Conservation (phyloP, 2,329 filamentous ascomycete genomes). For the Fusarium robinianum region DNA sequence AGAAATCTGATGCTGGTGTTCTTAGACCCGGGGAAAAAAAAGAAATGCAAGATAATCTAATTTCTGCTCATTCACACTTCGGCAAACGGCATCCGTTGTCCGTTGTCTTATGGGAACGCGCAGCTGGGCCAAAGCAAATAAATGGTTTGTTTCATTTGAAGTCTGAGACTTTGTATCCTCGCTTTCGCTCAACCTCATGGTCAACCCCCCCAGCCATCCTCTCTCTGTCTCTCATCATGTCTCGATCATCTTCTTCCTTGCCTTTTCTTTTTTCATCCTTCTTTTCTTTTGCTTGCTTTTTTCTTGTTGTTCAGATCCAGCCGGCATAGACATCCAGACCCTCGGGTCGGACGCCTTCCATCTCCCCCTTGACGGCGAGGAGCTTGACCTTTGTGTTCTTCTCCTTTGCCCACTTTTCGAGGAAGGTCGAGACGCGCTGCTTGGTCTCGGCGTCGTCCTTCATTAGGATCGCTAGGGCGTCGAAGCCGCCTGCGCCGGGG, state of each 20-base stretch:
- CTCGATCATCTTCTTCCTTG: constrained; percentile 14
- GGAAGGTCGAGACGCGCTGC: constrained; percentile 60
- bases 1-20: no score
- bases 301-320: constrained; percentile 44
- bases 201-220: no score
- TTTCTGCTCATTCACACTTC: no score
- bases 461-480: constrained; percentile 83
- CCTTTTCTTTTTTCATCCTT: constrained; percentile 1
- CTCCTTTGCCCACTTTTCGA: constrained; percentile 66
- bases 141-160: constrained; percentile 12
- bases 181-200: no score
- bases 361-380: constrained; percentile 71
- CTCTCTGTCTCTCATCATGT: no score
- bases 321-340: constrained; percentile 48
- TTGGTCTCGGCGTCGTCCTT: constrained; percentile 71
- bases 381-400: constrained; percentile 68
- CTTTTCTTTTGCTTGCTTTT: background rate
- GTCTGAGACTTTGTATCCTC: background rate
- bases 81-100: no score
- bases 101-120: no score
- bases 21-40: no score
- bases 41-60: no score
- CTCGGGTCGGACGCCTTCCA: constrained; percentile 65
- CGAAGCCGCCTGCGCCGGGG: constrained; percentile 90
- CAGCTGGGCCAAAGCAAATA: constrained; percentile 28